Evolutionary conservation across 2,329 filamentous ascomycete genomes (phyloP), one percentile per base, ranked within the genome.

Genomic region (Stagonosporopsis vannaccii): DNA sequence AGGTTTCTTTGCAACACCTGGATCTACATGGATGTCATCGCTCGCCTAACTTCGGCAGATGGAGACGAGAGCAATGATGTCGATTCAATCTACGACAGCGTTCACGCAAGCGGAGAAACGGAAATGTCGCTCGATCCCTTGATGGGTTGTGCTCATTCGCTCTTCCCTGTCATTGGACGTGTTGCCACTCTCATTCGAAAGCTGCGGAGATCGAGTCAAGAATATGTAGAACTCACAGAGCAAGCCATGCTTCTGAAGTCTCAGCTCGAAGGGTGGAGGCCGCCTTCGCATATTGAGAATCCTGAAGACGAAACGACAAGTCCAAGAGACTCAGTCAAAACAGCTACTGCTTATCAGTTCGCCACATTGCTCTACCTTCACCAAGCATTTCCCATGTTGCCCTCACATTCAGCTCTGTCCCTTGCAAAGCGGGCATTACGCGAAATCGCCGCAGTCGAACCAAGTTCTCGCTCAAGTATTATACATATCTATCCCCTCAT

Each of bases 11-110:
- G 86, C 75, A 90, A 90, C 67, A 86, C 85, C 4, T 90, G 87
- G 85, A 81, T 90, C 7, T 91, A 90, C 66, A 88, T 90, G 83
- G 87, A 90, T 69, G 88, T 90, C 25, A 87, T 90, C 59, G 85
- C 88, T 22, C 83, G 87, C 13, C 76, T 91, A 44, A 90, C 87
- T 0, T 87, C 87, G 3, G 75, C 85, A 3, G 84, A 86, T 55
- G 81, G 84, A 32, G 83, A 85, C 22, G 84, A 85, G 12, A 79
- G 79, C 3, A 80, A 80, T 42, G 82, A 85, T 64, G 83, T 85
- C 51, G 75, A 77, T 48, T 44, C 64, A 30, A 69, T 77, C 68
- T 50, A 76, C 71, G 69, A 76, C 70, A 58, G 67, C 43, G 69
- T 78, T 13, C 68, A 71, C 42, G 61, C 66, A 23, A 63, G 65